Base-by-base conservation (phyloP, 2,329 filamentous ascomycete genomes). In the Mycosphaerelloides madeirae region DNA sequence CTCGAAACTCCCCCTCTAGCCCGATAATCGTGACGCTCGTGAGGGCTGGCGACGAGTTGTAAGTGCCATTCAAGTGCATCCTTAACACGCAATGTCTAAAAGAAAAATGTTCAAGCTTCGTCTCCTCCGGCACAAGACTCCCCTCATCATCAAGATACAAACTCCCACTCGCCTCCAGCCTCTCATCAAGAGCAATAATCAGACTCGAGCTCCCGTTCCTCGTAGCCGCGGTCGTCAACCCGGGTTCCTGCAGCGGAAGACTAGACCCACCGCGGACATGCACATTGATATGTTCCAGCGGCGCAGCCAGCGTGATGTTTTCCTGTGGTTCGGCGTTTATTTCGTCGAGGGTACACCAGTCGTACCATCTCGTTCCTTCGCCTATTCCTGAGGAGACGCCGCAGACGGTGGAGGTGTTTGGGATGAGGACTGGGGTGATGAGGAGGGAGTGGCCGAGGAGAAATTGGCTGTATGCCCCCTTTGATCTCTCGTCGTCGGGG, bases 341-440 rank as follows among this genome's bases (percentile, higher is more conserved):
- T 0, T 69, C 69, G 0, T 71, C 72, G 40, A 79, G 75, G 14
- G 75, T 82, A 61, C 87, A 87, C 83, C 83, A 88, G 61, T 88
- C 84, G 55, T 87, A 89, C 80, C 83, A 89, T 1, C 78, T 63
- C 20, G 77, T 76, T 15, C 68, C 78, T 1, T 72, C 63, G 2
- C 72, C 70, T 1, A 79, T 63, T 6, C 83, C 83, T 0, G 84
- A 84, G 60, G 87, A 86, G 1, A 86, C 77, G 14, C 80, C 84
- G n/a, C 76, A 68, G 11, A 87, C 83, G 1, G 71, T 75, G 0
- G 67, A 74, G 6, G 75, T 77, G 3, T 77, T 80, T 44, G 80
- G 78, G 3, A 71, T 75, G 4, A 87, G 71, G 0, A 83, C 82
- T 0, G 84, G 84, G 0, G 78, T 79, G 16, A 87, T 74, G 56